Evolutionary conservation across 352 stramenopile genomes (phyloP), one percentile per base, ranked within the genome.

Genomic region (Phytopythium chamaehyphon): DNA sequence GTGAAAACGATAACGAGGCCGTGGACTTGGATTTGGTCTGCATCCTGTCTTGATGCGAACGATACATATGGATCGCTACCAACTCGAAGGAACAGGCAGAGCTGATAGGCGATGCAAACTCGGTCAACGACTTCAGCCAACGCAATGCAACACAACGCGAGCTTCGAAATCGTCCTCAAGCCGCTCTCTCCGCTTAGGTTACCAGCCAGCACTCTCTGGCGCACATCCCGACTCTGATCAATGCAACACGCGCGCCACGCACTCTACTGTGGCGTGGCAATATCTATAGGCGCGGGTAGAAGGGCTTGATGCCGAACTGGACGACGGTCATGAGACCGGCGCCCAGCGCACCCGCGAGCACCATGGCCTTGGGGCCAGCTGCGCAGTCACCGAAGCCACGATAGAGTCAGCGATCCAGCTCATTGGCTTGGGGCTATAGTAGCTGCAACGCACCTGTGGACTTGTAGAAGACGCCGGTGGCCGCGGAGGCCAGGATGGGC

Each of bases 391-490:
- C 24, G 19, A 33, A 5, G 9, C 5, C 28, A 9, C 5, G 28
- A 5, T 33, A 5, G 28, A 33, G 28, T 33, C 28, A 33, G 28
- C 28, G 9, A 33, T 33, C 28, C 28, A 33, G n/a, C n/a, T n/a
- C n/a, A n/a, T n/a, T n/a, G n/a, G n/a, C n/a, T 15, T 26, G 16
- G 9, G 19, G 11, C n/a, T 23, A 40, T 22, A 36, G 6, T 10
- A 26, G 40, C 16, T 26, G 46, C 10, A 6, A 59, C 16, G 36
- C 36, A 76, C 67, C 68, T 21, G 84, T 94, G 21, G 84, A 90
- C 61, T 93, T 92, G 73, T 94, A 94, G 55, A 94, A 85, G 23
- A 90, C 75, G 12, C 84, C 84, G 0, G 84, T 94, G 10, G 84
- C 82, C 19, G 79, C 79, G 19, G 84, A 88, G 24, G 84, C 84